phyloP scores from a whole-genome alignment of 805 yeast species.

The Yamadazyma insecticola region DNA sequence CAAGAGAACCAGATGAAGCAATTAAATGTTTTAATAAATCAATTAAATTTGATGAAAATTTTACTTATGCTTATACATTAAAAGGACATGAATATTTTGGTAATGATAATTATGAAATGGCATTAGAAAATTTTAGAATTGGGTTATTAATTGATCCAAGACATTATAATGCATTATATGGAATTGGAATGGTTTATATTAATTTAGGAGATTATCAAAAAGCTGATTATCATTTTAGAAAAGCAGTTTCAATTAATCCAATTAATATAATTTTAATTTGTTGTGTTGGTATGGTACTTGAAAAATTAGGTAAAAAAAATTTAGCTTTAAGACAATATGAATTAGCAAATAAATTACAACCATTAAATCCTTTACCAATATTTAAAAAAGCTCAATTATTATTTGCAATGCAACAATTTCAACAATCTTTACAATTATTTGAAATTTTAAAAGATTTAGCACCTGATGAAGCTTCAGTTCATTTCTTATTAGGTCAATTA shows the following conservation, averaged over 20 bases:
- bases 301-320: slow-evolving; percentile 61
- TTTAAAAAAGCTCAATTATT: slow-evolving; percentile 85
- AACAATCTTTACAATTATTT: slow-evolving; percentile 69
- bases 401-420: slow-evolving; percentile 65
- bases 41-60: slow-evolving; percentile 57
- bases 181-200: slow-evolving; percentile 89
- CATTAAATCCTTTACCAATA: slow-evolving; percentile 77
- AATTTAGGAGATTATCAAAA: slow-evolving; percentile 78
- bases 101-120: slow-evolving; percentile 86
- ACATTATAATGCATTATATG: slow-evolving; percentile 93
- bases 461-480: slow-evolving; percentile 94
- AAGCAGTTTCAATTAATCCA: slow-evolving; percentile 86
- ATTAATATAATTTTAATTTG: slow-evolving; percentile 84
- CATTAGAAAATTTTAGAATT: slow-evolving; percentile 74
- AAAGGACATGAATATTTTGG: slow-evolving; percentile 91
- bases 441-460: slow-evolving; percentile 70
- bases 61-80: slow-evolving; percentile 86
- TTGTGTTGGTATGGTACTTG: slow-evolving; percentile 91
- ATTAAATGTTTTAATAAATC: slow-evolving; percentile 83
- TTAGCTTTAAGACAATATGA: slow-evolving; percentile 80
- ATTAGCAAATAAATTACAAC: slow-evolving; percentile 79
- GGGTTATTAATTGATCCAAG: slow-evolving; percentile 74
- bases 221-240: slow-evolving; percentile 83
- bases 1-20: slow-evolving; percentile 84
- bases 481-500: slow-evolving; percentile 80